phyloP scores from a whole-genome alignment of 352 stramenopile species.

The Thalassiosira mediterranea region DNA sequence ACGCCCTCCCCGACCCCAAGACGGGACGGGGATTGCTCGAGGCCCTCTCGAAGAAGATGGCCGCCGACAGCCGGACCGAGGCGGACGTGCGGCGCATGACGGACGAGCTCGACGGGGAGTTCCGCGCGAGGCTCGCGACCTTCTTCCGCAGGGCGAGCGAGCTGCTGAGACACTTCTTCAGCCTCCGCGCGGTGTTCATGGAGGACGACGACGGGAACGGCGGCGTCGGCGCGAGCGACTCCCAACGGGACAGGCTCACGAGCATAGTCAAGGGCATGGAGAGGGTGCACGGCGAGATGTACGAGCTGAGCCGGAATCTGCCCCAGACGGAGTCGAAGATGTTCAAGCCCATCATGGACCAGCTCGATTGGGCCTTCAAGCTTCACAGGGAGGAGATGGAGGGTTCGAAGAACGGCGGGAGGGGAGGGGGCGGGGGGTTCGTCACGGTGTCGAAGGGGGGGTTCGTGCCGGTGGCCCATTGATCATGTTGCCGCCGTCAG shows the following conservation, averaged over 20 bases:
- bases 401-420: slow-evolving; percentile 38
- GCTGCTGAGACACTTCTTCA: slow-evolving; percentile 83
- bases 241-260: slow-evolving; percentile 45
- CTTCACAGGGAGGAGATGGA: slow-evolving; percentile 69
- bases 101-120: slow-evolving; percentile 70
- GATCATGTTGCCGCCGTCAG: neutral
- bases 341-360: slow-evolving; percentile 83
- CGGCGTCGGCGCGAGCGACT: slow-evolving; percentile 27
- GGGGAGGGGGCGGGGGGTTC: slow-evolving; percentile 54
- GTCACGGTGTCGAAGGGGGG: slow-evolving; percentile 56
- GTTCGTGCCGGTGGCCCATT: slow-evolving; percentile 35
- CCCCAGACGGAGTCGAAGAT: slow-evolving; percentile 64
- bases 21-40: slow-evolving; percentile 69
- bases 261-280: slow-evolving; percentile 56
- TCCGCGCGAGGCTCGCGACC: slow-evolving; percentile 65
- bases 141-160: slow-evolving; percentile 80
- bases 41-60: slow-evolving; percentile 82
- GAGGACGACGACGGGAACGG: slow-evolving; percentile 41
- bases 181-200: slow-evolving; percentile 61
- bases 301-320: slow-evolving; percentile 57
- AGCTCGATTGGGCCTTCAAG: slow-evolving; percentile 83
- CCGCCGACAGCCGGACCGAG: slow-evolving; percentile 68
- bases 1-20: slow-evolving; percentile 66
- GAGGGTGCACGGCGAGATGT: slow-evolving; percentile 57
- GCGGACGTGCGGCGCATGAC: slow-evolving; percentile 65